phyloP scores from a whole-genome alignment of 2,329 filamentous ascomycete species.

The Microdochium trichocladiopsis region DNA sequence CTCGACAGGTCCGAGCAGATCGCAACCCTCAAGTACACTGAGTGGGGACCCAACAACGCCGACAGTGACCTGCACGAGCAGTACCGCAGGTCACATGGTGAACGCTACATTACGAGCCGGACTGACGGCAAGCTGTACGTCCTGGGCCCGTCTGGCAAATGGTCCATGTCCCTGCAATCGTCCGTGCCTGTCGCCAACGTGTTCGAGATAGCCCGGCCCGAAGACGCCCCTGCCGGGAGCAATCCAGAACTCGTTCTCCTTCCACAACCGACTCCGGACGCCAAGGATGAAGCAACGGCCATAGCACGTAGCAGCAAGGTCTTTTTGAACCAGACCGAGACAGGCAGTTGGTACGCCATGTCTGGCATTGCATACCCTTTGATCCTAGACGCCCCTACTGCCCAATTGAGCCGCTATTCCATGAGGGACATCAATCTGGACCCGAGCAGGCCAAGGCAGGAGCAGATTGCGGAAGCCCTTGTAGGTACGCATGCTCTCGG shows the following conservation, averaged over 20 bases:
- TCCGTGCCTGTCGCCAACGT: constrained; percentile 76
- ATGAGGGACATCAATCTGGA: not conserved
- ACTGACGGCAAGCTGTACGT: constrained; percentile 81
- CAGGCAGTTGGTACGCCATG: constrained; percentile 90
- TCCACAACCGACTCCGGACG: constrained; percentile 70
- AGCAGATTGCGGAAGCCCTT: constrained; percentile 52
- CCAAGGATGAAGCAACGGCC: constrained; percentile 38
- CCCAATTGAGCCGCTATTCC: constrained; percentile 6
- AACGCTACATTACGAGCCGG: constrained; percentile 80
- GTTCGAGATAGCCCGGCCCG: constrained; percentile 77
- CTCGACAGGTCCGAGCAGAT: constrained; percentile 66
- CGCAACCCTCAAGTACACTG: constrained; percentile 85
- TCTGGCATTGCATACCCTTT: constrained; percentile 82
- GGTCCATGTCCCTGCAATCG: constrained; percentile 63
- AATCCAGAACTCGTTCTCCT: constrained; percentile 77
- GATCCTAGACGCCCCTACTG: constrained; percentile 60
- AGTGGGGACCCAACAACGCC: constrained; percentile 90
- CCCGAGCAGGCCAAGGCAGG: constrained; percentile 19
- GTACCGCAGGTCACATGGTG: constrained; percentile 73
- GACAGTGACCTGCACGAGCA: constrained; percentile 83
- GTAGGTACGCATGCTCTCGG: constrained; percentile 63
- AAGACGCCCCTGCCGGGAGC: constrained; percentile 51
- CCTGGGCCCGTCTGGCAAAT: constrained; percentile 56
- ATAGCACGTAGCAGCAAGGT: constrained; percentile 57
- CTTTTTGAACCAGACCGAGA: constrained; percentile 79